Percentiles rank a stretch among this genome's conserved stretches.
phyloP scores from a whole-genome alignment of 164 flowering plant genomes.

The Santalum album region DNA sequence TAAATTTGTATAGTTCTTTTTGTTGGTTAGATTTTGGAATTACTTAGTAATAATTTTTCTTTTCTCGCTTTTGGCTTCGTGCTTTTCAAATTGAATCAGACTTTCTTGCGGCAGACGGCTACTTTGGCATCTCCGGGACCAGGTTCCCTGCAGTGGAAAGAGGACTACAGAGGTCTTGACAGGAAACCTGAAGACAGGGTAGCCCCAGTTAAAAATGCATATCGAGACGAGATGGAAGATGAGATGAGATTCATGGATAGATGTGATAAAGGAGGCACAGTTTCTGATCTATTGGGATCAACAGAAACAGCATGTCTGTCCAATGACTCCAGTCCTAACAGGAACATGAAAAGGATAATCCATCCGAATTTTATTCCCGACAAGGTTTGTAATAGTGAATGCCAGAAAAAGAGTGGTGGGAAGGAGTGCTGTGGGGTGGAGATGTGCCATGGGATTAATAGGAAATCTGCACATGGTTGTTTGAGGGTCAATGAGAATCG shows the following conservation, averaged over 20 bases:
- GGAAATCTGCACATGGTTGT: slow-evolving; percentile 10
- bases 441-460: slow-evolving; percentile 13
- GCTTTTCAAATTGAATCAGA: slow-evolving; percentile 16
- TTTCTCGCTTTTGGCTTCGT: too few relatives aligned
- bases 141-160: slow-evolving; percentile 14
- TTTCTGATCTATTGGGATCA: slow-evolving; percentile 16
- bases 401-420: slow-evolving; percentile 9
- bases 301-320: slow-evolving; percentile 6
- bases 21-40: too few relatives aligned
- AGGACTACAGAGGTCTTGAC: slow-evolving; percentile 3
- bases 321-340: slow-evolving; percentile 13
- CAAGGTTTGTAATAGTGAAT: slow-evolving; percentile 8
- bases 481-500: slow-evolving; percentile 18
- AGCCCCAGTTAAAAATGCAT: too few relatives aligned
- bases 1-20: too few relatives aligned
- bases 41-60: too few relatives aligned
- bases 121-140: slow-evolving; percentile 26
- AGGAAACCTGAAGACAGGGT: slow-evolving; percentile 13
- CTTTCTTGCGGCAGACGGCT: slow-evolving; percentile 48
- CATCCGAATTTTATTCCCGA: slow-evolving; percentile 10
- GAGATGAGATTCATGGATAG: slow-evolving; percentile 9
- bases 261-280: slow-evolving; percentile 13
- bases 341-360: slow-evolving; percentile 6
- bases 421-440: slow-evolving; percentile 19
- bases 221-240: slow-evolving; percentile 9